These are phyloP conservation scores for Conidiobolus incongruus DNA, from an alignment of 371 early-diverging fungal genomes.

Conservation along the genomic window DNA sequence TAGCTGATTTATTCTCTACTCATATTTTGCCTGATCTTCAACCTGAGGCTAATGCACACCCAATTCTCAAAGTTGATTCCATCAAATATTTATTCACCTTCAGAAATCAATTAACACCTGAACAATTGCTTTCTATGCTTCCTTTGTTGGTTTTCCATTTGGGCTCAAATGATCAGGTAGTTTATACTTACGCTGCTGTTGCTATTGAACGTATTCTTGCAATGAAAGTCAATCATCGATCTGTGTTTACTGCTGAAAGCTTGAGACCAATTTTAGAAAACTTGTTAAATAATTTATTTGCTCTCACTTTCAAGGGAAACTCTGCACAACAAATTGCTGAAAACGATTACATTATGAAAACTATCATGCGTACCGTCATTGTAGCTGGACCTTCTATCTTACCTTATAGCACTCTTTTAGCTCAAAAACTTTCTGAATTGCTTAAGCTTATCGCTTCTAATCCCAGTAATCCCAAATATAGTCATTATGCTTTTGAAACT, in stretches of 20 bases:
- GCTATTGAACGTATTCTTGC: slow-evolving; percentile 76
- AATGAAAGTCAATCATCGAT: slow-evolving; percentile 32
- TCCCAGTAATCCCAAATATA: slow-evolving; percentile 93
- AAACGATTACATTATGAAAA: slow-evolving; percentile 74
- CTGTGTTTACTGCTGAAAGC: slow-evolving; percentile 33
- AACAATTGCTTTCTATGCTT: slow-evolving; percentile 44
- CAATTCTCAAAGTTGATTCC: slow-evolving; percentile 84
- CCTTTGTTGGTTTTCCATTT: slow-evolving; percentile 66
- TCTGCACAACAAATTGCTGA: slow-evolving; percentile 78
- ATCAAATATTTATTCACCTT: slow-evolving; percentile 82
- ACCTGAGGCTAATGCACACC: slow-evolving; percentile 38
- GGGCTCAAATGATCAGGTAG: slow-evolving; percentile 51
- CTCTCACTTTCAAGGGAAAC: slow-evolving; percentile 31
- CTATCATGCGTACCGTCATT: slow-evolving; percentile 1
- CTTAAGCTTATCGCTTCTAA: slow-evolving; percentile 72
- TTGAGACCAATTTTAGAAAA: slow-evolving; percentile 37
- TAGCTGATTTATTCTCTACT: slow-evolving; percentile 56
- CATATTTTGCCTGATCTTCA: slow-evolving; percentile 67
- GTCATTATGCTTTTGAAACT: slow-evolving; percentile 87
- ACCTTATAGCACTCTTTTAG: slow-evolving; percentile 42
- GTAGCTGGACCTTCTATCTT: slow-evolving; percentile 4
- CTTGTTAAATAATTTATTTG: slow-evolving; percentile 51
- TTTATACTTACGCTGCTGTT: slow-evolving; percentile 82
- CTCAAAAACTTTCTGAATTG: slow-evolving; percentile 45
- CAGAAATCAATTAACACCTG: slow-evolving; percentile 57